These are phyloP conservation scores for Penicillium ucsense DNA, from an alignment of 495 filamentous ascomycete species.

Conservation along the genomic window DNA sequence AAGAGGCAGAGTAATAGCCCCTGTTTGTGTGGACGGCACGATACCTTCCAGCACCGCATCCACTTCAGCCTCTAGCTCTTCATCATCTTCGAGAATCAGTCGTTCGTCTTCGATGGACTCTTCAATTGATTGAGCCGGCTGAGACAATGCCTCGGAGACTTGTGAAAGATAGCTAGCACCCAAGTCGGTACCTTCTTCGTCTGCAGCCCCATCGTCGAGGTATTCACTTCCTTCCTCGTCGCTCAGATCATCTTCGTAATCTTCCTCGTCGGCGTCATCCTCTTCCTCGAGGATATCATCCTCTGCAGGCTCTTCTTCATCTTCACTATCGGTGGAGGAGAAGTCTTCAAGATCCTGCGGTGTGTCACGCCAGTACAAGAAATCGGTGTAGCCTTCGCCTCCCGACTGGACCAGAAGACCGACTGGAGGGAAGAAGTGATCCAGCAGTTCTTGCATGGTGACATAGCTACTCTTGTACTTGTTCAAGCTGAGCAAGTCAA, in stretches of 20 bases:
- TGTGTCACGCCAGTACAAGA: slow-evolving; percentile 75
- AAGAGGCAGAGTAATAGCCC: slow-evolving; percentile 12
- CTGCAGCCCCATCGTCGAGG: slow-evolving; percentile 33
- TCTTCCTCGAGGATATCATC: slow-evolving; percentile 33
- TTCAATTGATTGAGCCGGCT: slow-evolving; percentile 33
- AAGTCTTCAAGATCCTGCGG: slow-evolving; percentile 70
- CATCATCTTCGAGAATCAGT: background rate
- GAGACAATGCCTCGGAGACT: slow-evolving; percentile 40
- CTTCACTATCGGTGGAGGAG: slow-evolving; percentile 63
- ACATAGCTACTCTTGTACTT: slow-evolving; percentile 96
- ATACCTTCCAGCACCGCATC: background rate
- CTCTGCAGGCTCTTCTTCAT: slow-evolving; percentile 35
- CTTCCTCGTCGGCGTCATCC: slow-evolving; percentile 32
- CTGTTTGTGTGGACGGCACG: slow-evolving; percentile 1
- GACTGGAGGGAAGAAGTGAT: slow-evolving; percentile 91
- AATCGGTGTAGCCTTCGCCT: slow-evolving; percentile 82
- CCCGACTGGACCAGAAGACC: slow-evolving; percentile 65
- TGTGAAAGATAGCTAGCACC: slow-evolving; percentile 53
- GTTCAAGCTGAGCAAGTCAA: slow-evolving; percentile 83
- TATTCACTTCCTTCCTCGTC: slow-evolving; percentile 35
- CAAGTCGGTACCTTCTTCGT: slow-evolving; percentile 30
- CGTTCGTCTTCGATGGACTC: slow-evolving; percentile 23
- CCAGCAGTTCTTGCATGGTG: slow-evolving; percentile 88
- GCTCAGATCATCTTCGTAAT: slow-evolving; percentile 27
- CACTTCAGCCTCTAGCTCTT: slow-evolving; percentile 11